Evolutionary conservation across 2,329 filamentous ascomycete species (phyloP).

Genomic region (Microdochium paspali): DNA sequence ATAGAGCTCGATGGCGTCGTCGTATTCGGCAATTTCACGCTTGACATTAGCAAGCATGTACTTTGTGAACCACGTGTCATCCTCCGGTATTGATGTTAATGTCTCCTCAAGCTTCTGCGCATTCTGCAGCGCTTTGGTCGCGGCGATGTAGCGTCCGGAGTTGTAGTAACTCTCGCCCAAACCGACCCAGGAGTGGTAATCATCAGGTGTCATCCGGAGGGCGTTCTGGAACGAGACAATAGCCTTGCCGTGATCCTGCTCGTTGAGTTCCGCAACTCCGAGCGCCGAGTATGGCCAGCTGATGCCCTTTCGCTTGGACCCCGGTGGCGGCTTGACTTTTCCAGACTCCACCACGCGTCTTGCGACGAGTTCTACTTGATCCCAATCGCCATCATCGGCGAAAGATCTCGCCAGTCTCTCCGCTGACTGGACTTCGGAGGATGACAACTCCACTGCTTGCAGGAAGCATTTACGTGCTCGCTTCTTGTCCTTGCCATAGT

Average conservation of each 20-base stretch:
- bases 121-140: conserved; percentile 80
- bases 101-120: conserved; percentile 66
- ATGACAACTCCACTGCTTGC: conserved; percentile 88
- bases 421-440: conserved; percentile 77
- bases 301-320: conserved; percentile 84
- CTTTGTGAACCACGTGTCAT: conserved; percentile 86
- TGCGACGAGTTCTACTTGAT: conserved; percentile 86
- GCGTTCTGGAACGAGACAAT: conserved; percentile 90
- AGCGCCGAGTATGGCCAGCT: conserved; percentile 95
- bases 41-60: conserved; percentile 96
- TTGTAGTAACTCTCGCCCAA: conserved; percentile 96
- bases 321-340: conserved; percentile 79
- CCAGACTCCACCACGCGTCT: conserved; percentile 92
- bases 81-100: conserved; percentile 40
- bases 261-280: conserved; percentile 89
- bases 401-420: conserved; percentile 80
- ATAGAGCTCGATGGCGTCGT: conserved; percentile 73
- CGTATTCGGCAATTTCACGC: conserved; percentile 82
- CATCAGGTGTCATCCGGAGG: conserved; percentile 69
- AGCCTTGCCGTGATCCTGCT: conserved; percentile 79
- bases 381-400: conserved; percentile 88
- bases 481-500: conserved; percentile 81
- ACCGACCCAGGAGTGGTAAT: conserved; percentile 95
- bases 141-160: conserved; percentile 88
- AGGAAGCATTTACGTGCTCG: conserved; percentile 89